A percentile compares a stretch with the other conserved stretches of the same genome.
Conservation (phyloP, 2,329 filamentous ascomycete species). For the Fusarium pseudocircinatum region DNA sequence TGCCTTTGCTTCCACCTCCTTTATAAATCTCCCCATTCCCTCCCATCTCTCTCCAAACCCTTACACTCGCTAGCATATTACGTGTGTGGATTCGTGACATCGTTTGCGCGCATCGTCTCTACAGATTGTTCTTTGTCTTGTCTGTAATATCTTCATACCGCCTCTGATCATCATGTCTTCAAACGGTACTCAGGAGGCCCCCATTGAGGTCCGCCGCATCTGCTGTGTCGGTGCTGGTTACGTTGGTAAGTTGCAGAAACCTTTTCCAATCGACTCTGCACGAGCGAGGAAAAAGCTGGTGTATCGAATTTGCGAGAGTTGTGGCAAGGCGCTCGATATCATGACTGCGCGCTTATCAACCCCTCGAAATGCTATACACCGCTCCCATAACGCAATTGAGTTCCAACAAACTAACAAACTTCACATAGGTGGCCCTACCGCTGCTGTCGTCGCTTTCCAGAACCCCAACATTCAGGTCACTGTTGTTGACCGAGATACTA, state of each 20-base stretch:
- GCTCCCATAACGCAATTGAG: slow-evolving; percentile 14
- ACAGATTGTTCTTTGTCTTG: slow-evolving; percentile 25
- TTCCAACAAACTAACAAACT: slow-evolving; percentile 21
- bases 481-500: slow-evolving; percentile 76
- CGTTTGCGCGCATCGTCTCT: slow-evolving; percentile 34
- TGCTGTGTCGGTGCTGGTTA: slow-evolving; percentile 82
- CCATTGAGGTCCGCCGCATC: slow-evolving; percentile 63
- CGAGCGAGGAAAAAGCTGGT: not conserved
- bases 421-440: slow-evolving; percentile 73
- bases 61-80: slow-evolving; percentile 34
- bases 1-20: slow-evolving; percentile 27
- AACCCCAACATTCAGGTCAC: slow-evolving; percentile 77
- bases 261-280: not conserved
- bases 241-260: slow-evolving; percentile 65
- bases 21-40: slow-evolving; percentile 35
- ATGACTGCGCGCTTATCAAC: slow-evolving; percentile 18
- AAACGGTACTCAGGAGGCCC: slow-evolving; percentile 44
- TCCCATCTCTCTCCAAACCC: slow-evolving; percentile 7
- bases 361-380: not conserved
- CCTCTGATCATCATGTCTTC: slow-evolving; percentile 39
- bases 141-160: slow-evolving; percentile 26
- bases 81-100: slow-evolving; percentile 37
- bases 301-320: not conserved
- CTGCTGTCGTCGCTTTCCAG: slow-evolving; percentile 77
- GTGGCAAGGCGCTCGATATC: slow-evolving; percentile 1